Base-by-base conservation (phyloP, 805 yeast genomes). In the Candida tallmaniae region DNA sequence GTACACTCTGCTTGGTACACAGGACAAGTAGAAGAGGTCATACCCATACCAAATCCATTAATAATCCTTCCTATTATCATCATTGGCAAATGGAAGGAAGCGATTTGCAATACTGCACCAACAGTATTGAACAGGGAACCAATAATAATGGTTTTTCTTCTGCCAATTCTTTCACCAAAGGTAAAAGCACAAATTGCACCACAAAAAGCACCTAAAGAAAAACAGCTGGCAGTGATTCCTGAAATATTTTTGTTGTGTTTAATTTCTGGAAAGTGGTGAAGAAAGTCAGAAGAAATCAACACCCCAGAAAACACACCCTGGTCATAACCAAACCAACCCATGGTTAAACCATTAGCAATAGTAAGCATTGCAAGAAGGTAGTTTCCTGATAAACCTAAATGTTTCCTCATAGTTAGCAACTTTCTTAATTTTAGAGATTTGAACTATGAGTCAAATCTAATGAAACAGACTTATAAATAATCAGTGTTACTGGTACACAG, bases 1-100 rank as follows among this genome's bases (percentile, higher is more conserved):
- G 83, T 77, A 47, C 70, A 93, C 56, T 83, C 85, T 22, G 89
- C 80, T 65, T 80, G 80, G 54, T 82, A 83, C 54, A 84, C 61
- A 35, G 93, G 89, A 25, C 81, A 82, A 38, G 79, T 66, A 27
- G 87, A 83, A 4, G 77, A 61, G 26, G 73, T 58, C 47, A 72
- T 54, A 42, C 63, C 62, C 29, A 41, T 33, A 12, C 78, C 78
- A 25, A 62, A 45, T 42, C 80, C 80, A 34, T 73, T 47, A 26
- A 74, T 42, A 27, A 74, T 50, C 57, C 81, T 62, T 0, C 71
- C 52, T 15, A 49, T 67, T 26, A 71, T 54, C 45, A 70, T 65
- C 49, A 58, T 54, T 0, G 46, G 56, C 48, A 56, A 58, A 25
- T 48, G 47, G 24, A 52, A 54, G 9, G 62, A 49, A 10, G 45